Conservation (phyloP, 257 asterid species). For the Jaltomata sinuosa region DNA sequence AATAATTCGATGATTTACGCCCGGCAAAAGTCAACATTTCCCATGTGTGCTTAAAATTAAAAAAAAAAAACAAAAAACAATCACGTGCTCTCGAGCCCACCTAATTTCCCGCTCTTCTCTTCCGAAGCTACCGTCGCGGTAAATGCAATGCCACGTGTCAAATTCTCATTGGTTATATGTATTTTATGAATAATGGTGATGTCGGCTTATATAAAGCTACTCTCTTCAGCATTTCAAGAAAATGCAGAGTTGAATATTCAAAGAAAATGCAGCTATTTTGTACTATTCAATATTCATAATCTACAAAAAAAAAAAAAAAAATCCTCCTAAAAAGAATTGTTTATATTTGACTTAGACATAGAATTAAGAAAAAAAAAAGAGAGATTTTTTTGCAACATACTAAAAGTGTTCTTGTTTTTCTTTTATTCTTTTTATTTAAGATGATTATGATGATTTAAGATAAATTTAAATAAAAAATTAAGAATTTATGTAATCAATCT, state of each 20-base stretch:
- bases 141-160: not conserved
- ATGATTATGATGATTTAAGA: not conserved
- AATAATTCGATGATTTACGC: not conserved
- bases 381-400: not conserved
- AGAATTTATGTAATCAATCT: no score
- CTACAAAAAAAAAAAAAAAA: not conserved
- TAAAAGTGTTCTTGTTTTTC: not conserved
- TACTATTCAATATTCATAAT: not conserved
- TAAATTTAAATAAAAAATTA: no score
- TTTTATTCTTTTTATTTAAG: no score
- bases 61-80: not conserved
- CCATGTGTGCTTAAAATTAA: not conserved
- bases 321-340: not conserved
- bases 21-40: not conserved
- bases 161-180: not conserved
- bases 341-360: not conserved
- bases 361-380: not conserved
- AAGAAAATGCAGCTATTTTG: no score
- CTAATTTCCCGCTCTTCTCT: not conserved
- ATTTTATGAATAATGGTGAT: not conserved
- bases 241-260: not conserved
- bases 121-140: not conserved
- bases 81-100: constrained; percentile 12
- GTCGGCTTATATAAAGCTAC: not conserved
- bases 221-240: not conserved